These are phyloP conservation scores for Vicia villosa DNA, from an alignment of 306 rosid genomes.

Conservation along the genomic window DNA sequence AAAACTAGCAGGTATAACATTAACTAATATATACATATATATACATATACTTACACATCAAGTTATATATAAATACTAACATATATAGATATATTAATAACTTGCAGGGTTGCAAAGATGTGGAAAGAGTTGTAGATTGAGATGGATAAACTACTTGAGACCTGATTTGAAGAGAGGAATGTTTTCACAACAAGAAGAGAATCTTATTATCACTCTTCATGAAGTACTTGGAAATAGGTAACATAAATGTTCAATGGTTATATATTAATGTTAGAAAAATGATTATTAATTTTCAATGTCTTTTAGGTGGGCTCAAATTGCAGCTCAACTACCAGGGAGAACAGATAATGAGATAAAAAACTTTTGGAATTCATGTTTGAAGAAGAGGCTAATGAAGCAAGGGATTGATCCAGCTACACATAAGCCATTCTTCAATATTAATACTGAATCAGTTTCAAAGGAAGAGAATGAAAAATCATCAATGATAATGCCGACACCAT, in stretches of 20 bases:
- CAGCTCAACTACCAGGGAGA: constrained; percentile 88
- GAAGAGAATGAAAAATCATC: constrained; percentile 43
- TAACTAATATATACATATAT: not conserved
- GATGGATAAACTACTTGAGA: constrained; percentile 95
- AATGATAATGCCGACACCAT: constrained; percentile 37
- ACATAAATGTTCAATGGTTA: not conserved
- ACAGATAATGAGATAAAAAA: constrained; percentile 94
- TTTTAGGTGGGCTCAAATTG: constrained; percentile 95
- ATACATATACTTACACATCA: not conserved
- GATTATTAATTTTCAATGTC: not conserved
- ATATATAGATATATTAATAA: not conserved
- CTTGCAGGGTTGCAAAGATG: constrained; percentile 82
- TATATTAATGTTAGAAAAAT: too few species aligned
- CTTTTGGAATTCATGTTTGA: constrained; percentile 88
- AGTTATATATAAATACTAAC: too few species aligned
- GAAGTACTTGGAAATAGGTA: constrained; percentile 90
- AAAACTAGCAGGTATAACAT: constrained; percentile 71
- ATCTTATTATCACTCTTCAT: constrained; percentile 82
- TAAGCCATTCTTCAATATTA: constrained; percentile 50
- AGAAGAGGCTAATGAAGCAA: constrained; percentile 92
- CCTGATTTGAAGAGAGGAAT: constrained; percentile 95
- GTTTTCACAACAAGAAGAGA: constrained; percentile 88
- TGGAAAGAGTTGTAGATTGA: constrained; percentile 93
- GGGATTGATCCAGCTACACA: constrained; percentile 94
- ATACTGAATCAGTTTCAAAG: constrained; percentile 31